Percentiles rank a stretch among this genome's conserved stretches.
Evolutionary conservation across 176 grass and related monocot species (phyloP).

Genomic region (Carex littledalei): DNA sequence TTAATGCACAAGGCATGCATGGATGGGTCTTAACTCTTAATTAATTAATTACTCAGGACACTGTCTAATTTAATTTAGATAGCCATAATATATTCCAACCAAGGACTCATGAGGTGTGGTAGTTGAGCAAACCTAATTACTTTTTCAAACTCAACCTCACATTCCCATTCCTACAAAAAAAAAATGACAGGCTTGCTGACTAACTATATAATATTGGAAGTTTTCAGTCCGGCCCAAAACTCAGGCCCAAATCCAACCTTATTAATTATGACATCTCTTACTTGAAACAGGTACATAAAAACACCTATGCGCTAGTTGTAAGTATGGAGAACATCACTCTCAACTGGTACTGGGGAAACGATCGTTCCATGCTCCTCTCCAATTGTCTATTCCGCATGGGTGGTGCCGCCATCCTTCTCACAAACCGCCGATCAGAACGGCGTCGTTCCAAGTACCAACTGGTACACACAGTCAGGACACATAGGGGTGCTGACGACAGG

Average conservation of each 20-base stretch:
- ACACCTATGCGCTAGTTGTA: conserved; percentile 86
- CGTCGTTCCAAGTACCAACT: conserved; percentile 79
- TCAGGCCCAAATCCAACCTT: not conserved
- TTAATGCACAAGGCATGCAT: not conserved
- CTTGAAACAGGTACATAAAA: conserved; percentile 54
- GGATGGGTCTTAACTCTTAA: no score
- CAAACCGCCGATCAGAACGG: conserved; percentile 38
- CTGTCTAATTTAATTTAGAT: not conserved
- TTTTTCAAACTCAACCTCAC: not conserved
- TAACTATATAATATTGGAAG: not conserved
- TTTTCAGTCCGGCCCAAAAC: not conserved
- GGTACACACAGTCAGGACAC: conserved; percentile 67
- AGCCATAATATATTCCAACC: not conserved
- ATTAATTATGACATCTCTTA: not conserved
- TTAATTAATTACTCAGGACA: not conserved
- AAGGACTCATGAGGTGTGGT: not conserved
- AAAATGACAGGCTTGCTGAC: not conserved
- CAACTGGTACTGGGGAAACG: conserved; percentile 92
- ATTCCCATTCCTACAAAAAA: not conserved
- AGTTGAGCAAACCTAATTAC: not conserved
- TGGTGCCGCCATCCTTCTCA: conserved; percentile 75
- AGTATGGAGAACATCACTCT: conserved; percentile 98
- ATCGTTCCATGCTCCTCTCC: conserved; percentile 88
- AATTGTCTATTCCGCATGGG: conserved; percentile 98
- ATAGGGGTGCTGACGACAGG: conserved; percentile 53